phyloP scores from a whole-genome alignment of 768 basidiomycete species.

The Amanita pseudoporphyria region DNA sequence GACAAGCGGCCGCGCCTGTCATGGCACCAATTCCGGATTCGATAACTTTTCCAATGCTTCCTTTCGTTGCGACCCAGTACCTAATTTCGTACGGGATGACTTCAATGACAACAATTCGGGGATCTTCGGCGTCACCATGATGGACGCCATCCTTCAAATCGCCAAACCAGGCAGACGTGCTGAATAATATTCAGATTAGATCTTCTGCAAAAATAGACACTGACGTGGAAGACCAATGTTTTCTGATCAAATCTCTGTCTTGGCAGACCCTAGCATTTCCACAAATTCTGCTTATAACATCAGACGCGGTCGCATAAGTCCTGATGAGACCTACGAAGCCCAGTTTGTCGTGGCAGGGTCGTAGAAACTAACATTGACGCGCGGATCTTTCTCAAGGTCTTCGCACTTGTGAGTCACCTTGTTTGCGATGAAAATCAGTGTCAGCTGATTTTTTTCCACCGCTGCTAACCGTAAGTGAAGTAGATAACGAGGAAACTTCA shows the following conservation, averaged over 20 bases:
- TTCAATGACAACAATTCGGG: slow-evolving; percentile 71
- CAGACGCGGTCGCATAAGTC: neutral
- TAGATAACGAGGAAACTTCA: slow-evolving; percentile 3
- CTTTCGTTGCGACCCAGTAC: slow-evolving; percentile 68
- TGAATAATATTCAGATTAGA: slow-evolving; percentile 15
- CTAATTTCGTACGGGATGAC: slow-evolving; percentile 73
- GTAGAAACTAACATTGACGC: slow-evolving; percentile 77
- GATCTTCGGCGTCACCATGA: slow-evolving; percentile 71
- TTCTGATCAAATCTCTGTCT: slow-evolving; percentile 53
- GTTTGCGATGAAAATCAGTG: slow-evolving; percentile 65
- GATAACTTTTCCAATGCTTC: slow-evolving; percentile 43
- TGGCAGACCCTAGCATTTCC: slow-evolving; percentile 60
- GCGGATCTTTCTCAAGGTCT: slow-evolving; percentile 63
- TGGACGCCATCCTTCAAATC: slow-evolving; percentile 81
- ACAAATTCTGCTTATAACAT: slow-evolving; percentile 37
- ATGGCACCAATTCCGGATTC: slow-evolving; percentile 51
- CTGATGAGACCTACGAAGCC: slow-evolving; percentile 40
- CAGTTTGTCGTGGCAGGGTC: slow-evolving; percentile 63
- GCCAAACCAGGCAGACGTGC: slow-evolving; percentile 72
- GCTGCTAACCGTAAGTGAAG: neutral
- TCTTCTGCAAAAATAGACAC: slow-evolving; percentile 8
- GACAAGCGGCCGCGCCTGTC: slow-evolving; percentile 53
- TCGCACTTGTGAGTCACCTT: slow-evolving; percentile 65
- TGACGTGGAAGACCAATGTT: slow-evolving; percentile 52
- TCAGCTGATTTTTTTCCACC: slow-evolving; percentile 28